Percentiles rank a stretch among this genome's conserved stretches.
Evolutionary conservation across 129 eudicot species (phyloP).

Genomic region (Lactuca sativa): DNA sequence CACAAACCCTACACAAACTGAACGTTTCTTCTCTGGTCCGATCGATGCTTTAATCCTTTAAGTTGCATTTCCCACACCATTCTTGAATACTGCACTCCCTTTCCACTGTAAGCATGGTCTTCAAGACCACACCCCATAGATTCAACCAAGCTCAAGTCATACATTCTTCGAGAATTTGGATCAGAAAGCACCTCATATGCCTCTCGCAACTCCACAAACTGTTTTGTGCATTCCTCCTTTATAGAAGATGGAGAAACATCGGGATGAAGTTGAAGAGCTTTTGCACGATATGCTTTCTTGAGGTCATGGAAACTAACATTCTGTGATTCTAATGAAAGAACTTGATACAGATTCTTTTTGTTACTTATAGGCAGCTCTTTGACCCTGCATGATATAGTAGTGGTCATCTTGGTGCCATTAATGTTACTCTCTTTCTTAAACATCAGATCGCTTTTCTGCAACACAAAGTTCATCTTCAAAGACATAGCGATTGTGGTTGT

Average conservation of each 20-base stretch:
- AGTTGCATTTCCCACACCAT: constrained; percentile 59
- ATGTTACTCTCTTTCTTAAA: constrained; percentile 10
- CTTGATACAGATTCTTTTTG: constrained; percentile 32
- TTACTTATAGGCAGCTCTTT: constrained; percentile 13
- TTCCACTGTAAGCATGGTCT: constrained; percentile 10
- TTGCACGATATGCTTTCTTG: constrained; percentile 53
- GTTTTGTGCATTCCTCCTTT: constrained; percentile 45
- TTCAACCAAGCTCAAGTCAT: constrained; percentile 45
- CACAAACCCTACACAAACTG: constrained; percentile 5
- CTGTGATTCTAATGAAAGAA: constrained; percentile 33
- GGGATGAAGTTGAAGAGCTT: constrained; percentile 55
- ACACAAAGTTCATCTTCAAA: constrained; percentile 18
- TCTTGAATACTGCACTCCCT: constrained; percentile 10
- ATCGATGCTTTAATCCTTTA: constrained; percentile 38
- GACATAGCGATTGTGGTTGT: constrained; percentile 5
- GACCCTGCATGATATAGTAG: constrained; percentile 27
- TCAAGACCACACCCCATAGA: not conserved
- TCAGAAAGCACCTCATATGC: constrained; percentile 70
- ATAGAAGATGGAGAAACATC: constrained; percentile 38
- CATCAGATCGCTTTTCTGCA: constrained; percentile 19
- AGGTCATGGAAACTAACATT: constrained; percentile 49
- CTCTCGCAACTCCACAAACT: constrained; percentile 44
- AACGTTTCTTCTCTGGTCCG: constrained; percentile 24
- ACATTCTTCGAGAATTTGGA: constrained; percentile 41
- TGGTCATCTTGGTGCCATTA: not conserved